phyloP scores from a whole-genome alignment of 352 stramenopile genomes.

The Pythium insidiosum region DNA sequence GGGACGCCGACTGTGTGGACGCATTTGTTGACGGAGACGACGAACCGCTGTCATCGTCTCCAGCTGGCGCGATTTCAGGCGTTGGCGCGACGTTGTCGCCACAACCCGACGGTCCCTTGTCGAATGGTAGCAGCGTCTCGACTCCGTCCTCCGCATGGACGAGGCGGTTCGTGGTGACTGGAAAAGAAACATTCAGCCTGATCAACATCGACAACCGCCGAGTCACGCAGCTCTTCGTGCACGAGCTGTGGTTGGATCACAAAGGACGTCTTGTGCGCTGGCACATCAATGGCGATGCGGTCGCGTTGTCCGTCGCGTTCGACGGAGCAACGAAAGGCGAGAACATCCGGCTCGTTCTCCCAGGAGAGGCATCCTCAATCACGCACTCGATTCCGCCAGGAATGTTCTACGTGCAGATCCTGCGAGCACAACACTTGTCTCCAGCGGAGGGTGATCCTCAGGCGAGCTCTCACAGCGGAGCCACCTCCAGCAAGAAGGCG shows the following conservation, averaged over 20 bases:
- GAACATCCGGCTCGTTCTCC: conserved; percentile 72
- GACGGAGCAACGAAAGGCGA: conserved; percentile 55
- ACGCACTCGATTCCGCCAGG: conserved; percentile 63
- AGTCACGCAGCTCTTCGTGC: conserved; percentile 79
- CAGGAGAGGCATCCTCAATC: conserved; percentile 64
- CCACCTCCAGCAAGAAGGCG: conserved; percentile 46
- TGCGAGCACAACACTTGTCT: conserved; percentile 59
- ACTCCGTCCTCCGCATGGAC: conserved; percentile 58
- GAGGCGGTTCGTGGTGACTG: conserved; percentile 68
- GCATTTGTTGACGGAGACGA: conserved; percentile 25
- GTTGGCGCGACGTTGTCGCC: too few species aligned
- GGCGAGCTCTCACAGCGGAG: conserved; percentile 6
- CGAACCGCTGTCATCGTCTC: conserved; percentile 2
- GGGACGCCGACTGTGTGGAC: conserved; percentile 59
- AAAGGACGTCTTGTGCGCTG: conserved; percentile 77
- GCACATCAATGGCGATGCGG: conserved; percentile 78
- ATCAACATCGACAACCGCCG: conserved; percentile 43
- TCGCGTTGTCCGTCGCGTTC: conserved; percentile 74
- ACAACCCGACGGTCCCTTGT: too few species aligned
- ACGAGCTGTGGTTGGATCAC: conserved; percentile 80
- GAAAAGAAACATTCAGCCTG: conserved; percentile 78
- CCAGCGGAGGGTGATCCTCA: conserved; percentile 18
- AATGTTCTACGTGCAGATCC: conserved; percentile 78
- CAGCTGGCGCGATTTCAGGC: too few species aligned
- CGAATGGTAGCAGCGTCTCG: conserved; percentile 14